phyloP scores from a whole-genome alignment of 257 asterid genomes.

The Ocimum tenuiflorum region DNA sequence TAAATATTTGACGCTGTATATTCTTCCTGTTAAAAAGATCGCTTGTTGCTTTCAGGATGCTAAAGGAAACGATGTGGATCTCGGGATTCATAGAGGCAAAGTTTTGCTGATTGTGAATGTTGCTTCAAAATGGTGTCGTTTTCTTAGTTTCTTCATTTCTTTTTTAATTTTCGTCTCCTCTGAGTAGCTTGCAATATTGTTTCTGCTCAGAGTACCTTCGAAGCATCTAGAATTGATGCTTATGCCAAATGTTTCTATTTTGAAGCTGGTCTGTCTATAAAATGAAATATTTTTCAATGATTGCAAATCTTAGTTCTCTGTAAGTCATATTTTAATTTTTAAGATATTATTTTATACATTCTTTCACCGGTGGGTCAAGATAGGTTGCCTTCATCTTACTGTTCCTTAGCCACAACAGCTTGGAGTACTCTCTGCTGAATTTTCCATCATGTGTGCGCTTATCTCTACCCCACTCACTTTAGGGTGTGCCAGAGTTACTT shows the following conservation, averaged over 20 bases:
- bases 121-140: slow-evolving; percentile 62
- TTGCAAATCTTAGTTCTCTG: background rate
- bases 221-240: background rate
- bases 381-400: background rate
- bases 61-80: slow-evolving; percentile 37
- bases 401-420: too few species aligned
- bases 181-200: background rate
- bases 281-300: background rate
- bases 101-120: slow-evolving; percentile 52
- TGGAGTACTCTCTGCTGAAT: too few species aligned
- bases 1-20: background rate
- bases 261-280: background rate
- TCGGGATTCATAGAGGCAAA: slow-evolving; percentile 36
- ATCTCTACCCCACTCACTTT: background rate
- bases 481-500: background rate
- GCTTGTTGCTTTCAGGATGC: slow-evolving; percentile 38
- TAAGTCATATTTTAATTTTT: background rate
- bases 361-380: background rate
- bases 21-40: too few species aligned
- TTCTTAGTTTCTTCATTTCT: background rate
- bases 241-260: background rate
- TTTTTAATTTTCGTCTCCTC: background rate
- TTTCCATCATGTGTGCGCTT: background rate
- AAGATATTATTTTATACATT: background rate
- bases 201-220: background rate